Evolutionary conservation across 495 filamentous ascomycete genomes (phyloP), one percentile per base, ranked within the genome.

Genomic region (Cladorrhinum samala): DNA sequence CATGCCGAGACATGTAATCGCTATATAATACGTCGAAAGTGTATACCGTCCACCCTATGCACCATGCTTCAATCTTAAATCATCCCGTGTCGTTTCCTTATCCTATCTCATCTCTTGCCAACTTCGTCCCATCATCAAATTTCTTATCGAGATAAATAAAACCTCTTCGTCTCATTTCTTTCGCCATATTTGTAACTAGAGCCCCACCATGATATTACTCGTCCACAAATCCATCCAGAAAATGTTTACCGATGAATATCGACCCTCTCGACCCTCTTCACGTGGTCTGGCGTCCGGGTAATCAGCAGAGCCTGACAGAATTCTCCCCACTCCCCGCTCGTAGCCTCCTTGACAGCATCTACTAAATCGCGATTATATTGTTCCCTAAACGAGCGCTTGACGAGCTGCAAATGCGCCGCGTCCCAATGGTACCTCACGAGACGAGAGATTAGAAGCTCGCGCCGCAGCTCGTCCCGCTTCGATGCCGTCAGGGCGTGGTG

Each of bases 341-440:
- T 78, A 14, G 69, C 76, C 23, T 78, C 77, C 25, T 61, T 59
- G 11, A 80, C 77, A 0, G 80, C 82, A 45, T 84, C 78, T 57
- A 84, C 79, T 48, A 95, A 71, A 38, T 86, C 82, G 47, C 78
- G 71, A n/a, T 76, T 76, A 67, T 91, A 94, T 33, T 87, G 77
- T 48, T 81, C 79, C 46, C 82, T 75, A 61, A 85, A 94, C 37
- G 86, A 83, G 8, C 64, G 59, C 72, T 89, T 89, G 21, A 94
- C 80, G 37, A 67, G 72, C 43, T 83, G 79, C 69, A 95, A 75
- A 64, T 95, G 89, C 40, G 75, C 69, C 1, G 80, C 78, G 61
- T 95, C 89, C 89, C 89, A 94, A 63, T 95, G 89, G 55, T 87
- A 81, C 21, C 89, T 79, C 37, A 93, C 87, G 4, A 91, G 76